Evolutionary conservation across 129 eudicot species (phyloP).

Genomic region (Chrysanthemum lavandulifolium): DNA sequence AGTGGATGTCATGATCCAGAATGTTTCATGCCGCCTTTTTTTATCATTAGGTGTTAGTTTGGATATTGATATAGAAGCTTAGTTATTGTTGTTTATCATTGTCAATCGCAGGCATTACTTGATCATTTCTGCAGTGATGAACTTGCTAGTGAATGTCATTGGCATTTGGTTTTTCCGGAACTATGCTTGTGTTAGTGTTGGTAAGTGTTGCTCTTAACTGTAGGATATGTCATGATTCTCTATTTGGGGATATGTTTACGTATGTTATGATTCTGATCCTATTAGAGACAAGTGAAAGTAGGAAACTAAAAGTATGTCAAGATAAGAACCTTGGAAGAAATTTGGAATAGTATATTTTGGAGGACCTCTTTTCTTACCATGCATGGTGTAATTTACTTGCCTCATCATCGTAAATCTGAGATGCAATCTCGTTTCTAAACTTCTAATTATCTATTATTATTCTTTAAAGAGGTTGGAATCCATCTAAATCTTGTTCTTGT

Average conservation of each 20-base stretch:
- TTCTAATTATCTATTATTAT: neutral
- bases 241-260: neutral
- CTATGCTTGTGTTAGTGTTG: slow-evolving; percentile 85
- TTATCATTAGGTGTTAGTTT: neutral
- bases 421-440: slow-evolving; percentile 2
- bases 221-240: neutral
- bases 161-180: slow-evolving; percentile 99
- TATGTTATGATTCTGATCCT: neutral
- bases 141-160: slow-evolving; percentile 90
- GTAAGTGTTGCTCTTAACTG: slow-evolving; percentile 38
- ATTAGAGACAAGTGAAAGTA: too few relatives aligned
- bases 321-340: too few relatives aligned
- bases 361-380: neutral
- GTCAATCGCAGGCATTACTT: slow-evolving; percentile 74
- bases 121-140: slow-evolving; percentile 82
- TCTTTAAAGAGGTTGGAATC: neutral
- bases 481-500: neutral
- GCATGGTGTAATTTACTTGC: neutral
- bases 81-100: slow-evolving; percentile 16
- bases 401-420: neutral
- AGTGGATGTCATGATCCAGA: neutral
- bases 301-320: too few relatives aligned
- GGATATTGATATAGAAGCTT: slow-evolving; percentile 2
- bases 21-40: neutral
- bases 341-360: too few relatives aligned